Percentiles rank a stretch among this genome's conserved stretches.
Conservation (phyloP, 2,329 filamentous ascomycete species). For the Fusarium oxysporum region DNA sequence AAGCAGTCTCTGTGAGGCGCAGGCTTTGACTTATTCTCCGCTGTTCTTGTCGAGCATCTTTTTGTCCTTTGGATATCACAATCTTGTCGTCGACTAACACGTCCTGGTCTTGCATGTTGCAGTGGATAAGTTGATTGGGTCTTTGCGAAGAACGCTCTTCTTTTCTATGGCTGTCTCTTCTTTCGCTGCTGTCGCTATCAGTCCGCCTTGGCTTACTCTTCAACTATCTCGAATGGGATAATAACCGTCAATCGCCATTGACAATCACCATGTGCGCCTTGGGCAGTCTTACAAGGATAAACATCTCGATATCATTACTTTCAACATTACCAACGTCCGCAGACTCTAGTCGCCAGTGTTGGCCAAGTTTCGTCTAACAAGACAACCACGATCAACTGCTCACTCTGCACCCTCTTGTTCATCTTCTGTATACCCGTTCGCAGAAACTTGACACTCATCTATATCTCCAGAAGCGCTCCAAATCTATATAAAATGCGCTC, state of each 20-base stretch:
- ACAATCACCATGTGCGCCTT: conserved; percentile 40
- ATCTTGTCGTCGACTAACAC: conserved; percentile 7
- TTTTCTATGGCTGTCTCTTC: neutral
- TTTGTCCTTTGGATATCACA: conserved; percentile 8
- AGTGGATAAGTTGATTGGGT: neutral
- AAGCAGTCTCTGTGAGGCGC: conserved; percentile 21
- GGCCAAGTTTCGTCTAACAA: conserved; percentile 1
- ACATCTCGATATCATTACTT: conserved; percentile 15
- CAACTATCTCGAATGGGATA: conserved; percentile 9
- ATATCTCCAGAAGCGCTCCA: neutral
- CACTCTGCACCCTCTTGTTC: neutral
- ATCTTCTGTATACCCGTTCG: neutral
- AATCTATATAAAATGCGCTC: conserved; percentile 46
- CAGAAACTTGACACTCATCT: neutral
- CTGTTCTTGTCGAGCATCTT: conserved; percentile 6
- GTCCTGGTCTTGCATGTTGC: conserved; percentile 12
- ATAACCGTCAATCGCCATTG: conserved; percentile 7
- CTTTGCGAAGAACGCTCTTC: neutral
- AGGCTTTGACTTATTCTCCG: conserved; percentile 3
- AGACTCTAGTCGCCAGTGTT: conserved; percentile 3
- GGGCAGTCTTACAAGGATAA: conserved; percentile 32
- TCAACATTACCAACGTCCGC: conserved; percentile 12
- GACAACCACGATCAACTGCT: neutral
- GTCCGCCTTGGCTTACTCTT: neutral
- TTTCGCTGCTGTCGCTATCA: neutral